phyloP scores from a whole-genome alignment of 2,329 filamentous ascomycete species.

The Myotisia sp. region DNA sequence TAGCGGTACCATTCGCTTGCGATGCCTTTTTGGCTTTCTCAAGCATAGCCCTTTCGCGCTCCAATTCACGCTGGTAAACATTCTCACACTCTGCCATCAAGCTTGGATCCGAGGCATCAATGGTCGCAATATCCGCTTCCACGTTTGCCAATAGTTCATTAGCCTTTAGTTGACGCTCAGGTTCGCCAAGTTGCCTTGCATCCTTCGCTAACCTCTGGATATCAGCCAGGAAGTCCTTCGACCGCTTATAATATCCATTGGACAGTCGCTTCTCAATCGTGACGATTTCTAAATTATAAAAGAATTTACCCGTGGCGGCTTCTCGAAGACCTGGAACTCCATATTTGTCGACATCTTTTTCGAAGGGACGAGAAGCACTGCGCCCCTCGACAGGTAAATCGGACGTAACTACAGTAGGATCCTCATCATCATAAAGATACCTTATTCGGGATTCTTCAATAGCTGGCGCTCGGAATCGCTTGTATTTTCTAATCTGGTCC shows the following conservation, averaged over 20 bases:
- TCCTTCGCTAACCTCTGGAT: constrained; percentile 76
- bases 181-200: constrained; percentile 66
- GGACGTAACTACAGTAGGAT: constrained; percentile 51
- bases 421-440: constrained; percentile 72
- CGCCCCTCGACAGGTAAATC: constrained; percentile 45
- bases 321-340: constrained; percentile 65
- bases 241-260: constrained; percentile 88
- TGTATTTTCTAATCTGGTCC: constrained; percentile 85
- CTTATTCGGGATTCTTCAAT: constrained; percentile 60
- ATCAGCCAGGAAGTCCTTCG: constrained; percentile 77
- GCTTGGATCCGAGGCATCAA: constrained; percentile 51
- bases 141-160: constrained; percentile 89
- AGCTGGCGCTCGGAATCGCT: constrained; percentile 68
- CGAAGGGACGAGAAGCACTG: constrained; percentile 57
- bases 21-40: constrained; percentile 36
- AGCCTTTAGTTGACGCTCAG: constrained; percentile 67
- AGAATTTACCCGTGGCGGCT: constrained; percentile 65
- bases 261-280: constrained; percentile 93
- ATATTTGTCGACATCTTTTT: constrained; percentile 64
- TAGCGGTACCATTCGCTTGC: constrained; percentile 28
- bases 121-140: constrained; percentile 73
- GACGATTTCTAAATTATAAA: constrained; percentile 84
- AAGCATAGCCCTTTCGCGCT: constrained; percentile 50
- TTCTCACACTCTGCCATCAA: constrained; percentile 63
- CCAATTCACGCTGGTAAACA: constrained; percentile 58